Evolutionary conservation across 805 yeast species (phyloP).

Genomic region (Sporopachydermia quercuum): DNA sequence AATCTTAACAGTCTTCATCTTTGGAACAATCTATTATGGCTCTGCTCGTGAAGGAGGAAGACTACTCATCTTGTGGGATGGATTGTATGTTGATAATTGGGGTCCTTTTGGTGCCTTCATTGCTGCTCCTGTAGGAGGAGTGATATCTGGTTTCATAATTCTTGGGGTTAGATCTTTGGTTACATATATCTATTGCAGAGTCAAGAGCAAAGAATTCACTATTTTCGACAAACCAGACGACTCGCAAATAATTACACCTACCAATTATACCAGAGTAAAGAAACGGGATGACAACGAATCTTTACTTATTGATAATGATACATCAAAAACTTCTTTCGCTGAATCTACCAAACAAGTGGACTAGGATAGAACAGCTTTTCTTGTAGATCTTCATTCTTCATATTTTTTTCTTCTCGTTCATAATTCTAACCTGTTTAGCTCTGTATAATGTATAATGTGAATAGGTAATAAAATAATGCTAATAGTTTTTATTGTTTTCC

Average conservation of each 20-base stretch:
- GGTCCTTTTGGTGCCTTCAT: slow-evolving; percentile 91
- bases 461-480: too few species aligned
- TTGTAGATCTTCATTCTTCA: too few species aligned
- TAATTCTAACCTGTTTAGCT: too few species aligned
- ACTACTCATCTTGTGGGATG: slow-evolving; percentile 61
- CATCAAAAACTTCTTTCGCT: too few species aligned
- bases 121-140: slow-evolving; percentile 74
- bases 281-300: slow-evolving; percentile 5
- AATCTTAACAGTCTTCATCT: slow-evolving; percentile 61
- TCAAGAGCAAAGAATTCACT: slow-evolving; percentile 22
- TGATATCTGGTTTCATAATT: slow-evolving; percentile 38
- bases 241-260: not conserved
- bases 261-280: not conserved
- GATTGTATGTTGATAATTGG: slow-evolving; percentile 77
- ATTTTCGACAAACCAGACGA: slow-evolving; percentile 18
- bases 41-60: slow-evolving; percentile 64
- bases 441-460: too few species aligned
- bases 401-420: too few species aligned
- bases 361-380: too few species aligned
- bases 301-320: not conserved
- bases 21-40: slow-evolving; percentile 68
- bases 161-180: slow-evolving; percentile 32
- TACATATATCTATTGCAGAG: slow-evolving; percentile 19
- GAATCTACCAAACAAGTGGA: too few species aligned
- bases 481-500: too few species aligned